phyloP scores from a whole-genome alignment of 2,329 filamentous ascomycete species.

The Exophiala sideris region DNA sequence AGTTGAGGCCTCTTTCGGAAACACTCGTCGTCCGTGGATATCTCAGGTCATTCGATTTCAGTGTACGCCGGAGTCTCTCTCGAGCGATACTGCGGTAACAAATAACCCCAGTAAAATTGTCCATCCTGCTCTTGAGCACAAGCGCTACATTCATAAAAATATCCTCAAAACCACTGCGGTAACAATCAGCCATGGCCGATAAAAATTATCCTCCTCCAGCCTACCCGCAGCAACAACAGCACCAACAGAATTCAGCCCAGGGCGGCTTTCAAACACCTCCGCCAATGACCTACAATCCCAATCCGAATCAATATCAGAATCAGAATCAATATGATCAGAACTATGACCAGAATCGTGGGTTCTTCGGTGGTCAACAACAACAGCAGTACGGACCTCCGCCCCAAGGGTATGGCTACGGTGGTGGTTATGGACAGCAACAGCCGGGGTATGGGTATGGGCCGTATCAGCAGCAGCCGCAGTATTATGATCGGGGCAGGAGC shows the following conservation, averaged over 20 bases:
- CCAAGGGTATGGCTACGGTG: background rate
- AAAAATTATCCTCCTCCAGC: conserved; percentile 20
- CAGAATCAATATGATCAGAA: background rate
- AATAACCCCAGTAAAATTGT: no score
- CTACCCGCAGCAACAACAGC: background rate
- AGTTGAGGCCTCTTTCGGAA: no score
- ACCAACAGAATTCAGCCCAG: background rate
- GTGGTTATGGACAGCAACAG: conserved; percentile 7
- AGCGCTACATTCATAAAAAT: no score
- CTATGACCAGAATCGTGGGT: no score
- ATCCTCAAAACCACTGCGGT: conserved; percentile 21
- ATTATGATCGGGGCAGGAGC: conserved; percentile 33
- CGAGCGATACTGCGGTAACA: no score
- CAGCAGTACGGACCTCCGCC: background rate
- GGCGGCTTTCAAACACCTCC: background rate
- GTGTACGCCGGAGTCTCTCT: no score
- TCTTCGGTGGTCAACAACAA: background rate
- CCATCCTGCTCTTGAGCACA: no score
- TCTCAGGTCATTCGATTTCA: no score
- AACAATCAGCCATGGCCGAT: conserved; percentile 37
- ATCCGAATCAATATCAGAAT: background rate
- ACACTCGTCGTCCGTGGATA: no score
- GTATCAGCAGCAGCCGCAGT: conserved; percentile 37
- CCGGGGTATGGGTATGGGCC: conserved; percentile 4
- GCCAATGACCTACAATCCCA: background rate